Evolutionary conservation across 2,329 filamentous ascomycete species (phyloP), one percentile per base, ranked within the genome.

Genomic region (Botrytis sinoallii): DNA sequence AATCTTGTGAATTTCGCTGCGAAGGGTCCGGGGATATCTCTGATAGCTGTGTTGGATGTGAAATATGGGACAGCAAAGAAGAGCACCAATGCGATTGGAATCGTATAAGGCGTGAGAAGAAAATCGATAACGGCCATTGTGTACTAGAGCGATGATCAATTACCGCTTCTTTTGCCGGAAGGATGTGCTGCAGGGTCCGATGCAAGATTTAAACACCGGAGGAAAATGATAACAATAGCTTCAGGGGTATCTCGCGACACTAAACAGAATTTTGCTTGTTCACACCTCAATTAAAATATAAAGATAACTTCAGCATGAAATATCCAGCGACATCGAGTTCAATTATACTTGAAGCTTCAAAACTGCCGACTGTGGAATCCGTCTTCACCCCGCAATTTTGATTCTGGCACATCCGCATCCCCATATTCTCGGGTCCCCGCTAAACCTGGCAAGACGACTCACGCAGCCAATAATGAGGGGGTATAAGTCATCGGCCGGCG

Each of bases 1-100:
- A 97, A 83, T 78, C 94, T 94, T 44, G 90, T 89, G 81, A 95
- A 93, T 22, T 86, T 85, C 4, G 90, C 90, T 0, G 84, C 80
- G n/a, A 85, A 83, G 1, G 87, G 87, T 8, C 83, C 82, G 1
- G 88, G 87, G 9, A 89, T 84, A 70, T 83, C 82, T 66, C 81
- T 73, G 4, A 82, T 60, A 7, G 67, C 70, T 16, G 75, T 75
- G 55, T 81, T 79, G 18, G 79, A 77, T 22, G 79, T 80, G 70
- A 81, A 75, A 69, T 82, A 82, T 46, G 80, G 81, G 5, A 81
- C 71, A 38, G 80, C 70, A 72, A 75, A 82, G 75, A 78, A 81
- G 66, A 82, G 79, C 10, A 85, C 82, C 16, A 88, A 79, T n/a
- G 87, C 83, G 0, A 83, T 79, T 3, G 81, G 82, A 25, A 87